Base-by-base conservation (phyloP, 2,329 filamentous ascomycete species). In the Diaporthe amygdali region DNA sequence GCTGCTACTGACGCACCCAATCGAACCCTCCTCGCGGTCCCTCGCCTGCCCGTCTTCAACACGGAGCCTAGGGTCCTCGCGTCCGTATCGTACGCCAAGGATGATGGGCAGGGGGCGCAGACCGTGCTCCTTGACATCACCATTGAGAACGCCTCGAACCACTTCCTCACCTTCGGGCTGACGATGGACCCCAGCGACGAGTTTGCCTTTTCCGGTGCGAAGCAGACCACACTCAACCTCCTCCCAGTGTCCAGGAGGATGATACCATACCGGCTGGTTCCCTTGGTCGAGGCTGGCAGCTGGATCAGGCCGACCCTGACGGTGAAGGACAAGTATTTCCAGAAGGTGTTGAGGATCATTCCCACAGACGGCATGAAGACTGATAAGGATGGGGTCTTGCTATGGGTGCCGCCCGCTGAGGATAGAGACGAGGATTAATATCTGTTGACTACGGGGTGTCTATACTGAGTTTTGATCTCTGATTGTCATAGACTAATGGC, bases 101-200 rank as follows among this genome's bases (percentile, higher is more conserved):
- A 76, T 2, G 74, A 76, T 8, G 77, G 77, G 14, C 75, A 77
- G 32, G 74, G 75, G 51, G 71, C 80, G 67, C 69, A 77, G 14
- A 77, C 89, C 10, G 74, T 88, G 54, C 82, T 84, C 69, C 79
- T 91, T 17, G 82, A 87, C 51, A 79, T 90, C 78, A 94, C 91
- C 4, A 90, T 99, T 70, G 96, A 99, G 82, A 99, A 99, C 79
- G 93, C 95, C 0, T 98, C 96, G 0, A 93, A 91, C 79, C 96
- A 99, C 80, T 97, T 97, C 82, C 88, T 99, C 63, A 97, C 95
- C 0, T 99, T 99, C 82, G 95, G 94, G 37, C 82, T 98, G 61
- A 91, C 87, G 32, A 97, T 99, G 95, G 96, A 99, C 76, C 93
- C 95, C 3, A 96, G 91, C 79, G 94, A 97, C 74, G 90, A 94